These are phyloP conservation scores for Ophiocytium majus DNA, from an alignment of 352 stramenopile species.

Conservation along the genomic window DNA sequence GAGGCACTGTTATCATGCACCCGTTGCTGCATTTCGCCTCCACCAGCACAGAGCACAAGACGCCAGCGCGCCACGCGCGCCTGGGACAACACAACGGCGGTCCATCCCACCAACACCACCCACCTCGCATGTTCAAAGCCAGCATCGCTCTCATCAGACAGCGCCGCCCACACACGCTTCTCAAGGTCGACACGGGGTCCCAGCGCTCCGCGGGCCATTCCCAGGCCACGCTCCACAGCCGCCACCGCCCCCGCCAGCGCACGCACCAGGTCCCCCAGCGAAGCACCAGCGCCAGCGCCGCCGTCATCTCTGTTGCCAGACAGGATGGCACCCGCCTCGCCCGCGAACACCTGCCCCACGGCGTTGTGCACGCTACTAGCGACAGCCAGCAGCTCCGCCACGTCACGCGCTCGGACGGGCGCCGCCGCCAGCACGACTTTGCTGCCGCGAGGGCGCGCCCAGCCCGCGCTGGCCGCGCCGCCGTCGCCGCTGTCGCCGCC, in stretches of 20 bases:
- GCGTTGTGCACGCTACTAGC: not conserved
- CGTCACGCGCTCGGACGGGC: not conserved
- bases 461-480: too few species aligned
- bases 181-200: not conserved
- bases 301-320: too few species aligned
- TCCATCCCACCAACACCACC: too few species aligned
- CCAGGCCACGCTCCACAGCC: not conserved
- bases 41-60: too few species aligned
- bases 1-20: too few species aligned
- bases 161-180: not conserved
- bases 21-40: too few species aligned
- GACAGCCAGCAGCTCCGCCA: not conserved
- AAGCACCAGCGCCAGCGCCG: not conserved
- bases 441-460: too few species aligned
- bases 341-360: not conserved
- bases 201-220: not conserved
- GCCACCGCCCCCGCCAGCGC: not conserved
- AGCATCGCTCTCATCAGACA: not conserved
- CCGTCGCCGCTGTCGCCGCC: not conserved
- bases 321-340: not conserved
- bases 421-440: not conserved
- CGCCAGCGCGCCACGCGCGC: too few species aligned
- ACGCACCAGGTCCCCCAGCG: not conserved
- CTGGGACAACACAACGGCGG: too few species aligned
- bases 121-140: conserved; percentile 3